Evolutionary conservation across 208 protist genomes (phyloP).

Genomic region (Borovskyia barvae): DNA sequence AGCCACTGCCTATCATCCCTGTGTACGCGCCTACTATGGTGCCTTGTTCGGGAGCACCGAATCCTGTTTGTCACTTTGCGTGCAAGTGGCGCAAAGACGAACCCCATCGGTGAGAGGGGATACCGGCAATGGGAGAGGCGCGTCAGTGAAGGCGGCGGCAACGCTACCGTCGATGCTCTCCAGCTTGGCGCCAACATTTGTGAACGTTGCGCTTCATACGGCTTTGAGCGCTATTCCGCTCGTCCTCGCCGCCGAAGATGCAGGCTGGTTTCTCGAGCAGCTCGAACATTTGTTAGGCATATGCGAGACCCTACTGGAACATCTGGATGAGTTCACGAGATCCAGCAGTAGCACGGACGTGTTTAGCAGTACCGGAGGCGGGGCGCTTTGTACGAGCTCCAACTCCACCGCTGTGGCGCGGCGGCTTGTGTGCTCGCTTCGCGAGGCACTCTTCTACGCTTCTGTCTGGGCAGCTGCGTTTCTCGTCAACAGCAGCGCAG

Average conservation of each 20-base stretch:
- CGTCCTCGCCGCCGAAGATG: slow-evolving; percentile 47
- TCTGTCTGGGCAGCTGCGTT: slow-evolving; percentile 27
- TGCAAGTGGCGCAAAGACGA: background rate
- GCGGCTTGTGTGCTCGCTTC: slow-evolving; percentile 15
- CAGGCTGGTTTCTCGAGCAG: slow-evolving; percentile 58
- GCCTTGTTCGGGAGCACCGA: slow-evolving; percentile 29
- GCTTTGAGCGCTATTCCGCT: slow-evolving; percentile 74
- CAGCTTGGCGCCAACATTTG: slow-evolving; percentile 33
- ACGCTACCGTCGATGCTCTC: slow-evolving; percentile 12
- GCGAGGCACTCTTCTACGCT: slow-evolving; percentile 26
- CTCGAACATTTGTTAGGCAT: slow-evolving; percentile 42
- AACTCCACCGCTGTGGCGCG: slow-evolving; percentile 3
- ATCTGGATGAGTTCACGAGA: background rate
- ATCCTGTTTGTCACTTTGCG: slow-evolving; percentile 16
- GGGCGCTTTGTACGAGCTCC: background rate
- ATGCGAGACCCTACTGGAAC: slow-evolving; percentile 18
- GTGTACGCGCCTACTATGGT: slow-evolving; percentile 34
- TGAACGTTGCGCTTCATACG: slow-evolving; percentile 54
- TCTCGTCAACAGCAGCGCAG: slow-evolving; percentile 25
- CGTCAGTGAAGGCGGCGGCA: background rate
- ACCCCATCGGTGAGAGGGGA: background rate
- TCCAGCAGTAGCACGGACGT: background rate
- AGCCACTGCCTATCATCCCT: slow-evolving; percentile 24
- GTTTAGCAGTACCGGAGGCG: background rate
- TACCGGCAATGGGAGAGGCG: background rate